Evolutionary conservation across 2,329 filamentous ascomycete species (phyloP).

Genomic region (Teratosphaeria zuluensis): DNA sequence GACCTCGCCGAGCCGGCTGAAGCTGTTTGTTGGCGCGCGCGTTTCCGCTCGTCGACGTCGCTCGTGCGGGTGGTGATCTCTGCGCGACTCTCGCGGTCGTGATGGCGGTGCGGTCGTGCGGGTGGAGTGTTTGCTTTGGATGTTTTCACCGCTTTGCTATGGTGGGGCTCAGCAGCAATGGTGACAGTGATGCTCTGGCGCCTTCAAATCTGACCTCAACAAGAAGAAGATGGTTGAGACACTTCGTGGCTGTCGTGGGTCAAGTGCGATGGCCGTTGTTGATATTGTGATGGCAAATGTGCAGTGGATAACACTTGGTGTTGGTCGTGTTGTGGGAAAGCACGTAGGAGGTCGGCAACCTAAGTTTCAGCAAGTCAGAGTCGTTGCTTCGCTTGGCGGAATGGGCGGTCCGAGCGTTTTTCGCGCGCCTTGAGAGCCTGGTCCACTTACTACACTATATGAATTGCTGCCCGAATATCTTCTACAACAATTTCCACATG

Average conservation of each 20-base stretch:
- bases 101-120: background rate
- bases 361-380: background rate
- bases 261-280: background rate
- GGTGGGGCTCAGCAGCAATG: background rate
- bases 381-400: background rate
- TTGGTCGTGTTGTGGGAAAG: background rate
- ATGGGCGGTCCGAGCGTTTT: background rate
- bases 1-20: background rate
- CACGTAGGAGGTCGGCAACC: background rate
- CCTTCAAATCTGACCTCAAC: background rate
- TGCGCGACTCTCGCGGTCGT: background rate
- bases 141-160: background rate
- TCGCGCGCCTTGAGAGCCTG: background rate
- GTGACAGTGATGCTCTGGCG: background rate
- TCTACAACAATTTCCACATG: background rate
- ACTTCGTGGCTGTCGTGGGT: background rate
- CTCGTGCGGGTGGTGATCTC: background rate
- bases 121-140: background rate
- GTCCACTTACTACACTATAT: background rate
- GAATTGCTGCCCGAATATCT: background rate
- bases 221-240: background rate
- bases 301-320: background rate
- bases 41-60: background rate
- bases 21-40: background rate
- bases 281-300: background rate